Base-by-base conservation (phyloP, 106 monocot species). In the Dendrobium huoshanense region DNA sequence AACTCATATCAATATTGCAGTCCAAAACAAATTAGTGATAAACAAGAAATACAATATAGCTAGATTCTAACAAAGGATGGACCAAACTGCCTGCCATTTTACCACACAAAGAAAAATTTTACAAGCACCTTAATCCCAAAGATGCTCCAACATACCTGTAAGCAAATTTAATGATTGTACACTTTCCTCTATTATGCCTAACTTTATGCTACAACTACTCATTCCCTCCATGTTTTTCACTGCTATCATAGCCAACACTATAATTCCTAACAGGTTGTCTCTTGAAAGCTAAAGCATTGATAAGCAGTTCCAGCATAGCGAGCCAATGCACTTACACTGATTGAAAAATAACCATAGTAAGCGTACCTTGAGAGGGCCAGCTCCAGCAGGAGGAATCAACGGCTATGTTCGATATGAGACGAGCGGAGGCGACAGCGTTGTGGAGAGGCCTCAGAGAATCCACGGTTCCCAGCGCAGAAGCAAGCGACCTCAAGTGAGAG, bases 371-470 rank as follows among this genome's bases (percentile, higher is more conserved):
- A 17, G 85, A 88, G 17, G 87, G 88, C 81, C 83, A 88, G 49
- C 81, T 88, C 91, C 88, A 88, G 80, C 82, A 86, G 65, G 85
- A 81, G 55, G 90, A 86, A 44, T 88, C 91, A 1, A 78, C 77
- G 24, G 85, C 88, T n/a, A 91, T 80, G 80, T 67, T 77, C 19
- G 91, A 88, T 44, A 59, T 84, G 8, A 91, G 84, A n/a, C 91
- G 84, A 7, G 86, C 79, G 5, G 86, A 86, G 17, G 88, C 88
- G 55, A 86, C 78, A 58, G 86, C 86, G 47, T 59, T 88, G 78
- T 91, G 91, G 9, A 91, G 88, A 9, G 88, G 91, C 86, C 79
- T 86, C 80, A 88, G 44, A 0, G 88, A 88, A 31, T 82, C 80
- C 19, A 83, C 19, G 41, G 24, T 41, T 16, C 67, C 88, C 43